Percentiles rank a stretch among this genome's conserved stretches.
These are phyloP conservation scores for Setaria viridis DNA, from an alignment of 202 grass and related monocot genomes.

Conservation along the genomic window DNA sequence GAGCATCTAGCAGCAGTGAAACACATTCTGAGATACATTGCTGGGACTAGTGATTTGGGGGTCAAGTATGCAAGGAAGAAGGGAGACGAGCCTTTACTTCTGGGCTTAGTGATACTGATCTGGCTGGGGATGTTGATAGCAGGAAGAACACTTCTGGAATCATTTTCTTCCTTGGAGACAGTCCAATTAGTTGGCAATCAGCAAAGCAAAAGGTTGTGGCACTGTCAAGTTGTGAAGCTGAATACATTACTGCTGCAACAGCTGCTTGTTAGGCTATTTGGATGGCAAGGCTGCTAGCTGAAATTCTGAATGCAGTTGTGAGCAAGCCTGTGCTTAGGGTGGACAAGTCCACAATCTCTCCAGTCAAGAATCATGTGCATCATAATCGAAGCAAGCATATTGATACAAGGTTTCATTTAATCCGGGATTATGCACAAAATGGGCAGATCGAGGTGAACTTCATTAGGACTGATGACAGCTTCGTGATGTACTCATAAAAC, in stretches of 20 bases:
- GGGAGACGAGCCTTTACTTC: background rate
- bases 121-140: background rate
- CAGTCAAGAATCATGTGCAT: background rate
- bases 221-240: conserved; percentile 11
- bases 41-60: too few species aligned
- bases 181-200: background rate
- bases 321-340: too few species aligned
- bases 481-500: background rate
- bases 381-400: too few species aligned
- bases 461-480: background rate
- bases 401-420: too few species aligned
- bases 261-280: background rate
- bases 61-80: too few species aligned
- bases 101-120: conserved; percentile 21
- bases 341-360: too few species aligned
- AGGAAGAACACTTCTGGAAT: background rate
- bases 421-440: too few species aligned
- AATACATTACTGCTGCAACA: background rate
- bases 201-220: background rate
- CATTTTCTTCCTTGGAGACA: background rate
- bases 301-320: background rate
- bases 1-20: too few species aligned
- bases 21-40: too few species aligned
- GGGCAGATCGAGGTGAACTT: background rate
- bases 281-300: background rate